Base-by-base conservation (phyloP, 371 early-diverging fungal genomes). In the Saksenaea oblongispora region DNA sequence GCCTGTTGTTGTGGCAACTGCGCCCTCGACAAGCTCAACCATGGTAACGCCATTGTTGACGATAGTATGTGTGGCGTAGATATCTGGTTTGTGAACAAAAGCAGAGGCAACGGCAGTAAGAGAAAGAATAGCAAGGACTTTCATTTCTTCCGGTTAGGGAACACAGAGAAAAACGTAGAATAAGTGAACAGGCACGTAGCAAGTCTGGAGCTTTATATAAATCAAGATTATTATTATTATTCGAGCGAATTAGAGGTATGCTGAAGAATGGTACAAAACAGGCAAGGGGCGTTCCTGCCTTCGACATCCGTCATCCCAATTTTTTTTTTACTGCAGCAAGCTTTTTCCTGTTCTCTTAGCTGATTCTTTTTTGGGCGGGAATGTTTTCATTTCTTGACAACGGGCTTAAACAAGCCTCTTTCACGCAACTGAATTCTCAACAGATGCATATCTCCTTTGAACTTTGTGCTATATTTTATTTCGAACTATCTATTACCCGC, bases 331-430 rank as follows among this genome's bases (percentile, higher is more conserved):
- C 42, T 41, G 42, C 42, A 41, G 42, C 42, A 41, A 41, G 7
- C 18, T 41, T 9, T 41, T 41, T 14, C 13, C 42, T 17, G 42
- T 41, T 41, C 37, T 41, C 18, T 41, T 14, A 17, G 42, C 14
- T 17, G 18, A 41, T 41, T 41, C 42, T 41, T 41, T 41, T 41
- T 17, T 41, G 42, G 42, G 42, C 42, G 42, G 42, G 42, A 41
- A 41, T 41, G 42, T 41, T 41, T 41, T 41, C 42, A 41, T 41
- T 41, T 41, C 42, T 41, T 41, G 42, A 41, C 42, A 41, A 41
- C 42, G 14, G 42, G 42, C 42, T 41, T 41, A 41, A n/a, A 41
- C 42, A 41, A 41, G 42, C 31, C 31, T 17, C 42, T 17, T 41
- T 41, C 42, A 14, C 8, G n/a, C 18, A 41, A 41, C 42, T 41